phyloP scores from a whole-genome alignment of 331 rosid genomes.

The Rosa hybrid region DNA sequence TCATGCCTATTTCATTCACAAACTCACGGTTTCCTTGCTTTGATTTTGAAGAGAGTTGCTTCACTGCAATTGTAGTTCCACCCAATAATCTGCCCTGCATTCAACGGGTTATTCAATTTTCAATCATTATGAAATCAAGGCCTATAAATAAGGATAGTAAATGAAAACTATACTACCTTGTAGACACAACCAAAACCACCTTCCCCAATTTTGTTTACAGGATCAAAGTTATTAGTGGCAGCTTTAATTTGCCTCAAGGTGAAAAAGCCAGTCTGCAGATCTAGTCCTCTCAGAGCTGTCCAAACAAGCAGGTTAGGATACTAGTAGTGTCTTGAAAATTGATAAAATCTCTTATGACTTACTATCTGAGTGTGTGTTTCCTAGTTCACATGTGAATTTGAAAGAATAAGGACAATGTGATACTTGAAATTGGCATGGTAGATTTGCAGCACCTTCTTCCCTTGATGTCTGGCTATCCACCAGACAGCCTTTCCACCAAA shows the following conservation, averaged over 20 bases:
- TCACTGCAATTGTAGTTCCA: constrained; percentile 35
- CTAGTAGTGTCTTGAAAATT: not conserved
- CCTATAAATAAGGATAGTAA: not conserved
- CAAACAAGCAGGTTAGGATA: not conserved
- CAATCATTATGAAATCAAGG: not conserved
- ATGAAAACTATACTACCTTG: constrained; percentile 26
- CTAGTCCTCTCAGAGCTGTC: constrained; percentile 36
- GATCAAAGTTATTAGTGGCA: constrained; percentile 46
- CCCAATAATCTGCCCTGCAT: constrained; percentile 32
- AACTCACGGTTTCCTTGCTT: constrained; percentile 38
- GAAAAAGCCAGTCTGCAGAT: constrained; percentile 41
- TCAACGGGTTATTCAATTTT: not conserved
- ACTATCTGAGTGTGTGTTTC: not conserved
- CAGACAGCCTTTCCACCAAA: constrained; percentile 14
- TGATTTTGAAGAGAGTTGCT: constrained; percentile 35
- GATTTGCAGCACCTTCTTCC: constrained; percentile 24
- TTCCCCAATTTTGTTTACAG: constrained; percentile 42
- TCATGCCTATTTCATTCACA: constrained; percentile 35
- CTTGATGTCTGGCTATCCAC: constrained; percentile 8
- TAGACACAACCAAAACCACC: constrained; percentile 50
- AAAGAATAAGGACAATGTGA: not conserved
- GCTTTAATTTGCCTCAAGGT: constrained; percentile 43
- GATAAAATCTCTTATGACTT: not conserved
- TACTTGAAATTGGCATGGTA: no score
- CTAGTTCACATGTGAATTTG: not conserved